Conservation (phyloP, 1,139 yeast species). For the Taphrina deformans region DNA sequence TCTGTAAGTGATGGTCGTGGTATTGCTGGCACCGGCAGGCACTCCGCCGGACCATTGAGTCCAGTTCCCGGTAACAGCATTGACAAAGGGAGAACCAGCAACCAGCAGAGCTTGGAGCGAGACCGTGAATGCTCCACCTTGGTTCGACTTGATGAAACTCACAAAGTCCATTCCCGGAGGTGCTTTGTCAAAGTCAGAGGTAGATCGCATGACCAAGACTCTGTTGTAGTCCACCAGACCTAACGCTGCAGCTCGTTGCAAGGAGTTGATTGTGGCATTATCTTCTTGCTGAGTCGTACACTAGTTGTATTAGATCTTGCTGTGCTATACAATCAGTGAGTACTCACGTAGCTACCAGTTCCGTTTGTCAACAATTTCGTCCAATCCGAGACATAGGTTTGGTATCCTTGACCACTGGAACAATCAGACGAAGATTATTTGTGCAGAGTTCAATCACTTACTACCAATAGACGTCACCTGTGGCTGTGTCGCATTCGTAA, state of each 20-base stretch:
- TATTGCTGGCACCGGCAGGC: background rate
- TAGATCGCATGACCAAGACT: slow-evolving; percentile 62
- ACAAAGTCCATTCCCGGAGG: slow-evolving; percentile 43
- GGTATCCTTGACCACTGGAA: slow-evolving; percentile 8
- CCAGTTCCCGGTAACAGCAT: slow-evolving; percentile 11
- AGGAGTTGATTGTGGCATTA: slow-evolving; percentile 63
- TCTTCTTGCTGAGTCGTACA: slow-evolving; percentile 70
- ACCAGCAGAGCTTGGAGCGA: slow-evolving; percentile 8
- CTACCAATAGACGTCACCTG: slow-evolving; percentile 62
- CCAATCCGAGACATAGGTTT: slow-evolving; percentile 53
- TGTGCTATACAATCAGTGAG: background rate
- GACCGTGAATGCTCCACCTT: slow-evolving; percentile 8
- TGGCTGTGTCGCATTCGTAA: slow-evolving; percentile 59
- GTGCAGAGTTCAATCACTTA: no score
- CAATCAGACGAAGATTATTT: no score
- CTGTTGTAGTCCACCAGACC: slow-evolving; percentile 61
- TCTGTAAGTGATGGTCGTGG: slow-evolving; percentile 1
- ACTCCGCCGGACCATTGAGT: slow-evolving; percentile 10
- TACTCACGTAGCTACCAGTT: slow-evolving; percentile 52
- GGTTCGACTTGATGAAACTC: background rate
- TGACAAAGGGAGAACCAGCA: slow-evolving; percentile 11
- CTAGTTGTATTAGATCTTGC: background rate
- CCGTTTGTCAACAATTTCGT: slow-evolving; percentile 59
- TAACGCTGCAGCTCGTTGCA: slow-evolving; percentile 56
- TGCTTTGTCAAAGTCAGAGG: slow-evolving; percentile 62